Evolutionary conservation across 768 basidiomycete species (phyloP).

Genomic region (Lactarius psammicola): DNA sequence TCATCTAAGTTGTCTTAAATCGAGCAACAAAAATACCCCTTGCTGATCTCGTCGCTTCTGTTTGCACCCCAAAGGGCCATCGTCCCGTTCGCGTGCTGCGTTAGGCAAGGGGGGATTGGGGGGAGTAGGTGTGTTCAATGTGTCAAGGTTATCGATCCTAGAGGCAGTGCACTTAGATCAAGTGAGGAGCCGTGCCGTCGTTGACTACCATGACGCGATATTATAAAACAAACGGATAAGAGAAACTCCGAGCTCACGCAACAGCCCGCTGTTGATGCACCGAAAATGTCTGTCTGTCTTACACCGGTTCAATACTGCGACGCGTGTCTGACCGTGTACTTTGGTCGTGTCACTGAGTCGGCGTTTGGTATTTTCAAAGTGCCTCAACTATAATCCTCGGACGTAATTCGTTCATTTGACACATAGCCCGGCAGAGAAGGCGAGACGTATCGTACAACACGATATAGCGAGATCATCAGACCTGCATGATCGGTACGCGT

Average conservation of each 20-base stretch:
- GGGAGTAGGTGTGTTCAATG: neutral
- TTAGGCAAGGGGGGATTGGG: neutral
- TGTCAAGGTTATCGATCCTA: neutral
- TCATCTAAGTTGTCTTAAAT: neutral
- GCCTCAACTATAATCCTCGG: neutral
- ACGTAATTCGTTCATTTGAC: conserved; percentile 1
- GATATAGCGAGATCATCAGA: conserved; percentile 12
- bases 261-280: neutral
- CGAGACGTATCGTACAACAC: conserved; percentile 19
- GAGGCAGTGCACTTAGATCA: neutral
- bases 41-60: neutral
- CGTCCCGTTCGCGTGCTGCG: neutral
- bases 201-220: neutral
- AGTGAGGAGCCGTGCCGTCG: neutral
- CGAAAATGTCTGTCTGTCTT: neutral
- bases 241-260: conserved; percentile 8
- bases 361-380: neutral
- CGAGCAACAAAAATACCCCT: neutral
- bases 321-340: conserved; percentile 3
- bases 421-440: conserved; percentile 4
- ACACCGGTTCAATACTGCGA: neutral
- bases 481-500: conserved; percentile 14
- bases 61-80: neutral
- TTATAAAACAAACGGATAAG: neutral
- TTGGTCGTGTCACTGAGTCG: neutral